Conservation (phyloP, 148 eudicot species). For the Drosera capensis region DNA sequence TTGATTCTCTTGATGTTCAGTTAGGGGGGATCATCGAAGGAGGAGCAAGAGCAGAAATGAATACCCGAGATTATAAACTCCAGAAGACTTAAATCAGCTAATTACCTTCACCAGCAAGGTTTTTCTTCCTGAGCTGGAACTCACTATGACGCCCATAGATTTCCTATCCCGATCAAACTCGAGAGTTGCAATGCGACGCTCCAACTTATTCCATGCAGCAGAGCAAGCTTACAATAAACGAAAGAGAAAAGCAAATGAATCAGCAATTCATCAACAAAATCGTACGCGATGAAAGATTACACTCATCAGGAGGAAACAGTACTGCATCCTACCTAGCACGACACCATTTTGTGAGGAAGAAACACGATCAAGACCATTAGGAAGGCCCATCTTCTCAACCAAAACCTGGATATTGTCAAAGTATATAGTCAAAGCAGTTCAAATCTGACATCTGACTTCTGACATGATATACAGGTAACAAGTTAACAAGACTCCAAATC, state of each 20-base stretch:
- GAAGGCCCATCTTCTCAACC: slow-evolving; percentile 76
- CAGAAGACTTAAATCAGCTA: not conserved
- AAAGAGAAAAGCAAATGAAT: not conserved
- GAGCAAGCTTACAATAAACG: slow-evolving; percentile 15
- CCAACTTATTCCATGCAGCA: slow-evolving; percentile 18
- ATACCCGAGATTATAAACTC: not conserved
- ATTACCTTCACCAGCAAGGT: slow-evolving; percentile 34
- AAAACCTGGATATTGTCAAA: slow-evolving; percentile 33
- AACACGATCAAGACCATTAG: slow-evolving; percentile 25
- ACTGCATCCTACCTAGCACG: slow-evolving; percentile 25
- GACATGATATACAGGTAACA: not conserved
- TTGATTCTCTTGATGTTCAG: not conserved
- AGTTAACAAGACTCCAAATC: not conserved
- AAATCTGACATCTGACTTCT: not conserved
- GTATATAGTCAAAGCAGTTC: not conserved
- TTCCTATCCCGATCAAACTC: slow-evolving; percentile 50
- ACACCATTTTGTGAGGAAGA: slow-evolving; percentile 15
- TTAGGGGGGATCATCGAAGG: not conserved
- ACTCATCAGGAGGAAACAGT: not conserved
- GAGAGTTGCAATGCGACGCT: slow-evolving; percentile 29
- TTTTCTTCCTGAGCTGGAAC: slow-evolving; percentile 20
- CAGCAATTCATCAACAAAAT: not conserved
- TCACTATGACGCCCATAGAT: slow-evolving; percentile 39
- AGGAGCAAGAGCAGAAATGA: not conserved
- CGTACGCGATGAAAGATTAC: not conserved